Conservation (phyloP, 1,284 basidiomycete species). For the Crepidotus sp. region DNA sequence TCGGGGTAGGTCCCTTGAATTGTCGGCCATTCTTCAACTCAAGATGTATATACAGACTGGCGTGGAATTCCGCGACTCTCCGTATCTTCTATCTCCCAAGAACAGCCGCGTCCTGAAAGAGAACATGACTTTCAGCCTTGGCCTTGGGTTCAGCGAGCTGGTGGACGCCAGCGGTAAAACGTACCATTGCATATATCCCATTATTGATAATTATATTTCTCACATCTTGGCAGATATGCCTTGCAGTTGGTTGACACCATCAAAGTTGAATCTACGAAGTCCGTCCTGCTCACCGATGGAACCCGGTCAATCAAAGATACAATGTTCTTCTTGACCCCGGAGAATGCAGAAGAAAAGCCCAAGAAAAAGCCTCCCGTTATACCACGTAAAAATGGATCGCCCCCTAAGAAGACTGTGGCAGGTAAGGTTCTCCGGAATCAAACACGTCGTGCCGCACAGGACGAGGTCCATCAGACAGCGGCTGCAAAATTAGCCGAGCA, state of each 20-base stretch:
- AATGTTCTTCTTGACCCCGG: constrained; percentile 74
- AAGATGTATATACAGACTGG: constrained; percentile 58
- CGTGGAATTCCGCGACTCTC: constrained; percentile 88
- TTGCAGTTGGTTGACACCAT: constrained; percentile 89
- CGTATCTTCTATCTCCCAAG: constrained; percentile 78
- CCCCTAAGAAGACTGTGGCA: constrained; percentile 67
- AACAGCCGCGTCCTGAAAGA: constrained; percentile 64
- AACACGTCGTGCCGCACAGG: constrained; percentile 69
- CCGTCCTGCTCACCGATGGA: constrained; percentile 75
- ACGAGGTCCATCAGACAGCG: constrained; percentile 67
- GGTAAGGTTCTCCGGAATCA: constrained; percentile 80
- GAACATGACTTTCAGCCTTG: constrained; percentile 83
- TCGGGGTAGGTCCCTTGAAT: constrained; percentile 51
- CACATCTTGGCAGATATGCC: constrained; percentile 55
- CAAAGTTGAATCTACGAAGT: constrained; percentile 62
- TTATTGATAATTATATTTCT: neutral
- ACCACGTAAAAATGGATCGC: constrained; percentile 53
- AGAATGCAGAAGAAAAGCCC: constrained; percentile 45
- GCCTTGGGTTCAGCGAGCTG: constrained; percentile 80
- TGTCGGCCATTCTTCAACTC: neutral
- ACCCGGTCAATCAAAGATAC: constrained; percentile 79
- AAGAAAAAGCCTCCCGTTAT: constrained; percentile 50
- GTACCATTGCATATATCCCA: constrained; percentile 34
- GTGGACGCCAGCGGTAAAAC: constrained; percentile 70
- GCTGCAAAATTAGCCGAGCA: constrained; percentile 76